Base-by-base conservation (phyloP, 108 stramenopile genomes). In the Halocafeteria seosinensis region DNA sequence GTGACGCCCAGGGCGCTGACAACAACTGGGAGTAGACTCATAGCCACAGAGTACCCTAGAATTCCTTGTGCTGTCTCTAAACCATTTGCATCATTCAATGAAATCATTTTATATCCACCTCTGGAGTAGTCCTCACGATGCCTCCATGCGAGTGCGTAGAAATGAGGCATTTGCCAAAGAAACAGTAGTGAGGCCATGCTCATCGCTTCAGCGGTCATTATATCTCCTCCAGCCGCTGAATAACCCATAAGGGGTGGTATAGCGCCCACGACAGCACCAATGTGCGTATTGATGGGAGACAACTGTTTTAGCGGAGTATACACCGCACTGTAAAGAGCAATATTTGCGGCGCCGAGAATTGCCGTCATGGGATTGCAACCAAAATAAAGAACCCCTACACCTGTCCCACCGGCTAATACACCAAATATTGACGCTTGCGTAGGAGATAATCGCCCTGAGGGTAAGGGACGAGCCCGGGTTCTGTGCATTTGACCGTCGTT, bases 91-190 rank as follows among this genome's bases (percentile, higher is more conserved):
- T 80, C 81, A 50, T 80, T 81, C n/a, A 67, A 69, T 26, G 85
- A 77, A 17, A 90, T 82, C 88, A 90, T 90, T 69, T 78, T 26
- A 55, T 83, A 81, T 64, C 83, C 65, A 64, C 85, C 68, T 65
- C 77, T 77, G 69, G 80, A 65, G 63, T 82, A 85, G 81, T 82
- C 80, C 28, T 65, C 62, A 9, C 90, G 76, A 75, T 94, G 84
- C 85, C 94, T 86, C 81, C 87, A 98, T 53, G 82, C 77, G 11
- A 98, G 80, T 0, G 97, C 92, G 72, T 93, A 95, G 69, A 98
- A 98, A 73, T 98, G 97, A 31, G 94, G 94, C 66, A 98, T 89
- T 73, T 98, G 97, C 97, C 97, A 98, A 28, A 93, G 69, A 67
- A 88, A 94, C 34, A 95, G 75, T 3, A 77, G 24, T 13, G 60